phyloP scores from a whole-genome alignment of 2,329 filamentous ascomycete species.

The Penicillium sp. region DNA sequence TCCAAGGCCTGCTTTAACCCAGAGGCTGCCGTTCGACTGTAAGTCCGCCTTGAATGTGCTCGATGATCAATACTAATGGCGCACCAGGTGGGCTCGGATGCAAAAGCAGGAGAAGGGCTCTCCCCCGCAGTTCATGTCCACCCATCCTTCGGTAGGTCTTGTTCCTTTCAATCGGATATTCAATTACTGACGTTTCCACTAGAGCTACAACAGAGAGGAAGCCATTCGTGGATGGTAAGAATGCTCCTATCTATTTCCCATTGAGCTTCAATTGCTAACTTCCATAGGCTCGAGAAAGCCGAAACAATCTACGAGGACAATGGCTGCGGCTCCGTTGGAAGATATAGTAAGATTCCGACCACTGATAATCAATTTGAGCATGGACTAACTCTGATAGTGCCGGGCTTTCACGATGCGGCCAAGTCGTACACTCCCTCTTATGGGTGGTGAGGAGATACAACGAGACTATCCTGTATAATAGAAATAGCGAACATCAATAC shows the following conservation, averaged over 20 bases:
- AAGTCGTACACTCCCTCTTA: constrained; percentile 5
- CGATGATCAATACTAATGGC: constrained; percentile 5
- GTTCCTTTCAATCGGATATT: rapidly evolving
- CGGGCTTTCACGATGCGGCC: constrained; percentile 19
- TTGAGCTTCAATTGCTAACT: constrained; percentile 13
- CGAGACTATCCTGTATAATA: neutral
- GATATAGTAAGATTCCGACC: constrained; percentile 27
- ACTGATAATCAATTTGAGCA: neutral
- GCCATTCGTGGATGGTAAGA: constrained; percentile 53
- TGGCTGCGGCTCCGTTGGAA: constrained; percentile 34
- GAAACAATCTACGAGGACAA: constrained; percentile 39
- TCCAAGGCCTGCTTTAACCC: constrained; percentile 61
- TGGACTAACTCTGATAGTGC: constrained; percentile 14
- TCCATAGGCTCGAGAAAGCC: constrained; percentile 40
- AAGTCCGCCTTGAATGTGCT: constrained; percentile 11
- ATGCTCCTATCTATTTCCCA: neutral
- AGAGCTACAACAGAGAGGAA: constrained; percentile 54
- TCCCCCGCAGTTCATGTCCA: constrained; percentile 58
- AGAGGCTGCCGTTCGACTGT: constrained; percentile 53
- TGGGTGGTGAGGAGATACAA: constrained; percentile 4
- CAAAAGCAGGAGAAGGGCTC: constrained; percentile 45
- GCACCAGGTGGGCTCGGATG: constrained; percentile 51
- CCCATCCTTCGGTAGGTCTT: constrained; percentile 54
- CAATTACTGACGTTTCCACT: constrained; percentile 7
- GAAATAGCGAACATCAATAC: neutral